Evolutionary conservation across 352 stramenopile genomes (phyloP).

Genomic region (Paralagenidium karlingii): DNA sequence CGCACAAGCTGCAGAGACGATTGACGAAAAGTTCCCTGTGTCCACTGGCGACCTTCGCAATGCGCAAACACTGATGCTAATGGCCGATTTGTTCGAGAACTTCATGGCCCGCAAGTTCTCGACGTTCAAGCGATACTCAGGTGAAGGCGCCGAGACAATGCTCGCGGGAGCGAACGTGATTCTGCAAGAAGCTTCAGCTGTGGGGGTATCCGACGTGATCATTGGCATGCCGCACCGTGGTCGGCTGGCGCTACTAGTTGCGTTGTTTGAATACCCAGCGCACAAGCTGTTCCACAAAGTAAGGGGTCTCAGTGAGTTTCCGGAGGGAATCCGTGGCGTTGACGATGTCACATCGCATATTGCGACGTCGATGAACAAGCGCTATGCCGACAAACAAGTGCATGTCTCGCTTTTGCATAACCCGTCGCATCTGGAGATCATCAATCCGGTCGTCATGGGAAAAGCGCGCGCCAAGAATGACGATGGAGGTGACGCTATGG

Average conservation of each 20-base stretch:
- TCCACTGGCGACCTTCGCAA: slow-evolving; percentile 60
- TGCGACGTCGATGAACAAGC: slow-evolving; percentile 59
- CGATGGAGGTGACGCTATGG: slow-evolving; percentile 46
- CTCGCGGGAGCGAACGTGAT: slow-evolving; percentile 61
- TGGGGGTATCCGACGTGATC: slow-evolving; percentile 52
- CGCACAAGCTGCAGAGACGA: slow-evolving; percentile 31
- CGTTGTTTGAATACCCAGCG: slow-evolving; percentile 64
- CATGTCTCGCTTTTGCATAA: slow-evolving; percentile 82
- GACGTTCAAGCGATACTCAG: slow-evolving; percentile 80
- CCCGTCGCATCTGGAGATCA: slow-evolving; percentile 81
- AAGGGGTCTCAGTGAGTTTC: slow-evolving; percentile 61
- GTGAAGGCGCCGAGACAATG: slow-evolving; percentile 76
- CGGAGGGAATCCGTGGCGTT: slow-evolving; percentile 32
- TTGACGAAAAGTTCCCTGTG: slow-evolving; percentile 26
- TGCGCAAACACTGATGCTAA: slow-evolving; percentile 65
- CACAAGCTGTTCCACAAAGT: slow-evolving; percentile 81
- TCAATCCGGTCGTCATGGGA: slow-evolving; percentile 71
- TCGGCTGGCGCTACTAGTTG: slow-evolving; percentile 60
- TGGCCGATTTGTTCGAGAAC: slow-evolving; percentile 69
- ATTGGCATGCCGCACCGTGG: slow-evolving; percentile 82
- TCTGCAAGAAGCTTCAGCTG: slow-evolving; percentile 34
- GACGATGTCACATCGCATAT: slow-evolving; percentile 84
- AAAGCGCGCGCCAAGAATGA: slow-evolving; percentile 81
- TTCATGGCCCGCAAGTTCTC: slow-evolving; percentile 82
- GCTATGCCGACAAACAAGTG: slow-evolving; percentile 31